Base-by-base conservation (phyloP, 805 yeast genomes). In the Schizosaccharomyces octosporus region DNA sequence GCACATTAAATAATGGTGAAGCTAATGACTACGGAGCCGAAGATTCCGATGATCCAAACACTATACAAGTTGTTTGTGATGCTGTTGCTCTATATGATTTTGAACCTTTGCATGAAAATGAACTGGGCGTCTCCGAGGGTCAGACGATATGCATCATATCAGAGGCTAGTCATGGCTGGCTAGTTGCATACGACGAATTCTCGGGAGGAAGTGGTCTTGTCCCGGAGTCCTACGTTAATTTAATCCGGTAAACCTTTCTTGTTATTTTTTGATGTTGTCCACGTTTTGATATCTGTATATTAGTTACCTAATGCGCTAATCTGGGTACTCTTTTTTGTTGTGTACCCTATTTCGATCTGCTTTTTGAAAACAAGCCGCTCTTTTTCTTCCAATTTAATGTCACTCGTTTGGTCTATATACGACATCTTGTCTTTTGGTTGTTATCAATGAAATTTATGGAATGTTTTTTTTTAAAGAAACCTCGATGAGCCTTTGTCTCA, bases 111-210 rank as follows among this genome's bases (percentile, higher is more conserved):
- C 93, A 93, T 70, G 95, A 87, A 66, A 93, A 93, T 71, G 99
- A 93, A 68, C 80, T 89, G 57, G 79, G 78, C 11, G 73, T 93
- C 41, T 72, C 68, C 15, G 94, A 84, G 66, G 95, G 95, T 43
- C 97, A 93, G 71, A 71, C 80, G 15, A 80, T 93, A 1, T 83
- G 88, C 79, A 84, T 93, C 39, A 81, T 84, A 63, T 90, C 89
- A 70, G 80, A 94, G 62, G 95, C 90, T 70, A 97, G 97, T 31
- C 97, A 90, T 70, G 99, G 99, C 6, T 93, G 98, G 99, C 77
- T 93, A 2, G 97, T 93, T 61, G 97, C 97, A 0, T 77, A 77
- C 63, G 88, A 87, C 67, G 83, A 86, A 0, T 75, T 68, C 32
- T 77, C 84, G 2, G 57, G 57, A 27, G 27, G 15, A 51, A 51